Percentiles rank a stretch among this genome's conserved stretches.
Evolutionary conservation across 176 grass and related monocot genomes (phyloP).

Genomic region (Aegilops sharonensis): DNA sequence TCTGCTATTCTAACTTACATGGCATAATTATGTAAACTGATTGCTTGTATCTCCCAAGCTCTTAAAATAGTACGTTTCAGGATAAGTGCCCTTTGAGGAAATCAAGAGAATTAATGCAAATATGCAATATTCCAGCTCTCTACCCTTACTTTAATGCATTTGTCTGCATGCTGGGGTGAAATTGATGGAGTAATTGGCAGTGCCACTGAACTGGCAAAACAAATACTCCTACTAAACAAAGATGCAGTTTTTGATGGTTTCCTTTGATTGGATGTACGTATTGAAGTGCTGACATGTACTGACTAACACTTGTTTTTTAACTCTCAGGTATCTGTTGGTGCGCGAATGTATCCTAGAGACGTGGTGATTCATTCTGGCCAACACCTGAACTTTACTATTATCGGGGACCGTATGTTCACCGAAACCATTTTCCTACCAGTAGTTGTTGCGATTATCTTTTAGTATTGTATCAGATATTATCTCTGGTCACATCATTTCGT

Average conservation of each 20-base stretch:
- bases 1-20: background rate
- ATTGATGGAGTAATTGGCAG: too few species aligned
- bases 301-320: slow-evolving; percentile 12
- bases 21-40: background rate
- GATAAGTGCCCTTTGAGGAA: background rate
- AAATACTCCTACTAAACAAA: background rate
- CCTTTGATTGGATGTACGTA: background rate
- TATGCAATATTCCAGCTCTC: background rate
- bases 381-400: slow-evolving; percentile 64
- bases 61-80: background rate
- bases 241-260: background rate
- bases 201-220: background rate
- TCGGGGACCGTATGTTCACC: slow-evolving; percentile 60
- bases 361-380: slow-evolving; percentile 63
- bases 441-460: background rate
- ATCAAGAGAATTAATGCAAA: background rate
- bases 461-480: background rate
- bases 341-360: slow-evolving; percentile 64
- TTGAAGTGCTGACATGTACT: background rate
- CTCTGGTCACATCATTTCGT: background rate
- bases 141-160: background rate
- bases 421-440: slow-evolving; percentile 20
- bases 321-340: slow-evolving; percentile 79
- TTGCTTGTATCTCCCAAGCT: background rate
- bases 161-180: background rate